These are phyloP conservation scores for Sporothrix sp. DNA, from an alignment of 2,329 filamentous ascomycete species.

Conservation along the genomic window DNA sequence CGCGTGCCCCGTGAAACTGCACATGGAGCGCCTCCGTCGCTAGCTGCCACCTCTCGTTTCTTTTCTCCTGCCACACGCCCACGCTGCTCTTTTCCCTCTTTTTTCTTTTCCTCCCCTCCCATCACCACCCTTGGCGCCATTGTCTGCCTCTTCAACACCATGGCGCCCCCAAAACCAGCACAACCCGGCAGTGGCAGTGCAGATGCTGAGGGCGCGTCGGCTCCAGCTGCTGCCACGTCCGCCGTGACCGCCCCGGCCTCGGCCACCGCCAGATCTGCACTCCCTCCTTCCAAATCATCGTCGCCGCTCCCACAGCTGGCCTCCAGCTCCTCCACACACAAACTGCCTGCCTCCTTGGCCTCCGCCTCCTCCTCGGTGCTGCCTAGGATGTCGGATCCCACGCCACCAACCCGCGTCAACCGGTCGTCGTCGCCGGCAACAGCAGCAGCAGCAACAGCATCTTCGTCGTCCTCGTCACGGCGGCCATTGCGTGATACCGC, in stretches of 20 bases:
- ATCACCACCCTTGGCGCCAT: constrained; percentile 8
- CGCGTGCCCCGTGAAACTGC: not conserved
- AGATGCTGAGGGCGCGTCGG: constrained; percentile 1
- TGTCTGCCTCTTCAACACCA: constrained; percentile 4
- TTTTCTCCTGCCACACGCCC: no score
- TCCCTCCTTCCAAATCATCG: constrained; percentile 3
- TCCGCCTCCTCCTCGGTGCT: constrained; percentile 22
- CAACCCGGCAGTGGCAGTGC: constrained; percentile 6
- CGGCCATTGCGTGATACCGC: constrained; percentile 35
- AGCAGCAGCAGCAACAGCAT: constrained; percentile 13
- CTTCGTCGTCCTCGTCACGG: constrained; percentile 37
- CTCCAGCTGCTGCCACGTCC: constrained; percentile 1
- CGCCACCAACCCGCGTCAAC: constrained; percentile 5
- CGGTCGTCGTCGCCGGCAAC: constrained; percentile 9
- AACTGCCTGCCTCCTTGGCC: constrained; percentile 21
- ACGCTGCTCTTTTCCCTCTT: not conserved
- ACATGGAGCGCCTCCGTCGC: not conserved
- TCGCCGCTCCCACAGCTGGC: constrained; percentile 6
- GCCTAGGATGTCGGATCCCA: constrained; percentile 25
- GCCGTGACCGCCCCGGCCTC: not conserved
- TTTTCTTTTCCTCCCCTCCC: not conserved
- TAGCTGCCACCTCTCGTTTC: not conserved
- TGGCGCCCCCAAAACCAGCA: constrained; percentile 16
- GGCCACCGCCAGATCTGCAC: constrained; percentile 7
- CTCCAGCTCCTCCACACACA: constrained; percentile 16